Conservation (phyloP, 352 stramenopile genomes). For the Phytopythium helicoides region DNA sequence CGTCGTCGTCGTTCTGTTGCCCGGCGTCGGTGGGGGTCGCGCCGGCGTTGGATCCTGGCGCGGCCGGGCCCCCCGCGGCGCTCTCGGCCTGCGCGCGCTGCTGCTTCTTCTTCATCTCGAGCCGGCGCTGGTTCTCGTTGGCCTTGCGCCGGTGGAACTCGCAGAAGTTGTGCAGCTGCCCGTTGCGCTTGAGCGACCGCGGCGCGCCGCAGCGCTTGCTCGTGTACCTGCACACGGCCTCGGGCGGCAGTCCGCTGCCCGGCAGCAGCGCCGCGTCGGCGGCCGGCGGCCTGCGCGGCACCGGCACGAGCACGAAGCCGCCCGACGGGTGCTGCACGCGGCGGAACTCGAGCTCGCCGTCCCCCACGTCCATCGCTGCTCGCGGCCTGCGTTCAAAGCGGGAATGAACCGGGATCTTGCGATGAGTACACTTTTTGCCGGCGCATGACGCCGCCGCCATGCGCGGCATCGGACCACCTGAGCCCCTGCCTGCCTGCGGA, state of each 20-base stretch:
- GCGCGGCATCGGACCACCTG: no score
- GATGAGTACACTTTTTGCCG: no score
- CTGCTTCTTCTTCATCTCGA: constrained; percentile 50
- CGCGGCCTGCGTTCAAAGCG: no score
- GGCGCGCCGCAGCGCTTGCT: constrained; percentile 40
- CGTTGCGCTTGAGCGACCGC: constrained; percentile 43
- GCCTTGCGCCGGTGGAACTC: constrained; percentile 47
- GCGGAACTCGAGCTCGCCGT: constrained; percentile 25
- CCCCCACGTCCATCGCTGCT: constrained; percentile 1
- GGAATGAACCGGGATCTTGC: no score
- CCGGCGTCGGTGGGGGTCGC: no score
- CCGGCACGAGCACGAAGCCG: constrained; percentile 12
- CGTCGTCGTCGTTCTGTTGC: not conserved
- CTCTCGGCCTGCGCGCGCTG: not conserved
- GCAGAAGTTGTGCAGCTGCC: constrained; percentile 49
- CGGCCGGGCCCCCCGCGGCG: not conserved
- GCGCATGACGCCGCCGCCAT: no score
- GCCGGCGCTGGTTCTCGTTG: constrained; percentile 71
- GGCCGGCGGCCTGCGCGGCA: constrained; percentile 18
- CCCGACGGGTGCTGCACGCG: constrained; percentile 26
- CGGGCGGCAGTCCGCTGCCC: constrained; percentile 18
- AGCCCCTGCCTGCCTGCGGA: no score
- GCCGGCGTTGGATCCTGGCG: no score
- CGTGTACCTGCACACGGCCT: constrained; percentile 43
- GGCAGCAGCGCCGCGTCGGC: constrained; percentile 13